These are phyloP conservation scores for Salix viminalis DNA, from an alignment of 345 rosid species.

Conservation along the genomic window DNA sequence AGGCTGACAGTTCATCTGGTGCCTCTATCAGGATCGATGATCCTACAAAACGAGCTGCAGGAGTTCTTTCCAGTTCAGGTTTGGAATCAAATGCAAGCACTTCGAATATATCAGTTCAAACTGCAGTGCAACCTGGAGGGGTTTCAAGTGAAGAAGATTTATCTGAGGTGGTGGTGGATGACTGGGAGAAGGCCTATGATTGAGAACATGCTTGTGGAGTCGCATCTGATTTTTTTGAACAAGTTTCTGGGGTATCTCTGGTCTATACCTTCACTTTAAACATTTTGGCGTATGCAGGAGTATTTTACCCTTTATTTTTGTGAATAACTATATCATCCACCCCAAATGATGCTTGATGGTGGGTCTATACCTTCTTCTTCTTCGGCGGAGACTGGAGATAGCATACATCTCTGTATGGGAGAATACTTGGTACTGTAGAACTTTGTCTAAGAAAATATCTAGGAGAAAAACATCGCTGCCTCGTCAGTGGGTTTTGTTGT, in stretches of 20 bases:
- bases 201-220: constrained; percentile 10
- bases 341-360: not conserved
- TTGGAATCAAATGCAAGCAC: constrained; percentile 31
- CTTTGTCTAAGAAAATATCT: not conserved
- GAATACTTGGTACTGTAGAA: not conserved
- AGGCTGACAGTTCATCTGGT: constrained; percentile 29
- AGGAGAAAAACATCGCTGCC: not conserved
- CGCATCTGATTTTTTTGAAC: not conserved
- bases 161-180: constrained; percentile 60
- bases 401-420: not conserved
- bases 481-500: not conserved
- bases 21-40: constrained; percentile 24
- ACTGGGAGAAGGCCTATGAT: constrained; percentile 87
- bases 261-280: not conserved
- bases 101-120: constrained; percentile 22
- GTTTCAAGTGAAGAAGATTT: constrained; percentile 21
- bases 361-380: not conserved
- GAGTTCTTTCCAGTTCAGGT: constrained; percentile 7
- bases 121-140: constrained; percentile 31
- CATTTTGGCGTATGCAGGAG: not conserved
- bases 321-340: not conserved
- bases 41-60: constrained; percentile 15
- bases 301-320: not conserved
- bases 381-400: not conserved
- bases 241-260: not conserved